These are phyloP conservation scores for Suillus ampliporus DNA, from an alignment of 768 basidiomycete genomes.

Conservation along the genomic window DNA sequence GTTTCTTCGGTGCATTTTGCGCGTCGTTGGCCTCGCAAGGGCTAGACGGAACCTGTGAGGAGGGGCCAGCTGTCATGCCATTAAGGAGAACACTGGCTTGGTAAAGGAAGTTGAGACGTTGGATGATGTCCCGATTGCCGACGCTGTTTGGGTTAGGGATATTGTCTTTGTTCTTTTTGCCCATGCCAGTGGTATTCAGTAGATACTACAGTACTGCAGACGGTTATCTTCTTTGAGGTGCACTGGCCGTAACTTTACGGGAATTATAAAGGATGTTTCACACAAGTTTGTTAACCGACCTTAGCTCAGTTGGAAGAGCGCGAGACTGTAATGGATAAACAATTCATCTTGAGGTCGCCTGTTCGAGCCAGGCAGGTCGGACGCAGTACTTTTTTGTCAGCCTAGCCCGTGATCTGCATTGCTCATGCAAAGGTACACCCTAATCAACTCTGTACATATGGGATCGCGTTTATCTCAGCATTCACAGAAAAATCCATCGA, in stretches of 20 bases:
- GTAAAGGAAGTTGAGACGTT: conserved; percentile 85
- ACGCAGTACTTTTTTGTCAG: too few relatives aligned
- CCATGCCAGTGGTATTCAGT: conserved; percentile 57
- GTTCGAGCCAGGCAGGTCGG: conserved; percentile 50
- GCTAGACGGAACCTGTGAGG: conserved; percentile 7
- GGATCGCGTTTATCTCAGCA: conserved; percentile 14
- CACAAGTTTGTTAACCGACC: conserved; percentile 13
- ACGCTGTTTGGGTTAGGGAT: conserved; percentile 62
- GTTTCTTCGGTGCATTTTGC: conserved; percentile 21
- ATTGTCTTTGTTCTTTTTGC: conserved; percentile 67
- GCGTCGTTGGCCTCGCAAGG: conserved; percentile 1
- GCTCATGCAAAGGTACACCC: conserved; percentile 46
- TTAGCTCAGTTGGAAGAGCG: conserved; percentile 58
- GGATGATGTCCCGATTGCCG: conserved; percentile 75
- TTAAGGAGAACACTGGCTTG: conserved; percentile 75
- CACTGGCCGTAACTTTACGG: too few relatives aligned
- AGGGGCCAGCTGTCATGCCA: conserved; percentile 35
- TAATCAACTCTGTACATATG: not conserved
- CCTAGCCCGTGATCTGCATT: too few relatives aligned
- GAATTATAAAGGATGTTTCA: too few relatives aligned
- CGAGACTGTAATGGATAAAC: conserved; percentile 47
- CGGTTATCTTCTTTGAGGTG: too few relatives aligned
- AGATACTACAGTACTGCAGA: too few relatives aligned
- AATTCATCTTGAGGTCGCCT: conserved; percentile 49
- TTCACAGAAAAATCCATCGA: conserved; percentile 65